Base-by-base conservation (phyloP, 2,329 filamentous ascomycete genomes). In the Harringtonia aguacate region DNA sequence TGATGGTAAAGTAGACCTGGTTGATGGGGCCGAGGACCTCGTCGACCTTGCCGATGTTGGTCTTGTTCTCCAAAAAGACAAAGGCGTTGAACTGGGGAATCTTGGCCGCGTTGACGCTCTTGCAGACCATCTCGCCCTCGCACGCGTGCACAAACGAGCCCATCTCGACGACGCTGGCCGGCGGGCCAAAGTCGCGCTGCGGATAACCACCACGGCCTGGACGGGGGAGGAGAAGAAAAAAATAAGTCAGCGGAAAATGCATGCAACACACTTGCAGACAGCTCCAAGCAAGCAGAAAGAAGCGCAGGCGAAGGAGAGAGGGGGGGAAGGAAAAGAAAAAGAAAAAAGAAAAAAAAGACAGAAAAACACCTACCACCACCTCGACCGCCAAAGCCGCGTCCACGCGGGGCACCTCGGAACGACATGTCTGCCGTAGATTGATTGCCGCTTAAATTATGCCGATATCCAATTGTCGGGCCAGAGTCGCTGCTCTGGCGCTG, bases 1-100 rank as follows among this genome's bases (percentile, higher is more conserved):
- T 97, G 66, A 98, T 84, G 58, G 90, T 97, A 75, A 98, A 98
- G 73, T 84, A 95, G 58, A 97, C 86, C 67, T 95, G 84, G 75
- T 95, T 97, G 67, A 98, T 86, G 51, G 92, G 90, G 46, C 92
- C 92, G 55, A 98, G 82, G 54, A 98, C 85, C 70, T 98, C 92
- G 69, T 98, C 92, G 61, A 98, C 85, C 70, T 97, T 97, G 65
- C 92, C 92, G 63, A 98, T 79, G 37, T 85, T 90, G n/a, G 48
- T 50, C 83, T 97, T 98, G 75, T 97, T 98, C 76, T 97, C 90
- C 58, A 97, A 83, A 71, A 92, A 98, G 65, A 98, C 94, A 55
- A 88, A 88, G 49, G 92, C 92, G 73, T 95, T 97, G 82, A 98
- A 98, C 72, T 94, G 94, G 50, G 92, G 92, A 52, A 98, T 84